A percentile compares a stretch with the other conserved stretches of the same genome.
phyloP scores from a whole-genome alignment of 2,329 filamentous ascomycete genomes.

The Fusarium virguliforme region DNA sequence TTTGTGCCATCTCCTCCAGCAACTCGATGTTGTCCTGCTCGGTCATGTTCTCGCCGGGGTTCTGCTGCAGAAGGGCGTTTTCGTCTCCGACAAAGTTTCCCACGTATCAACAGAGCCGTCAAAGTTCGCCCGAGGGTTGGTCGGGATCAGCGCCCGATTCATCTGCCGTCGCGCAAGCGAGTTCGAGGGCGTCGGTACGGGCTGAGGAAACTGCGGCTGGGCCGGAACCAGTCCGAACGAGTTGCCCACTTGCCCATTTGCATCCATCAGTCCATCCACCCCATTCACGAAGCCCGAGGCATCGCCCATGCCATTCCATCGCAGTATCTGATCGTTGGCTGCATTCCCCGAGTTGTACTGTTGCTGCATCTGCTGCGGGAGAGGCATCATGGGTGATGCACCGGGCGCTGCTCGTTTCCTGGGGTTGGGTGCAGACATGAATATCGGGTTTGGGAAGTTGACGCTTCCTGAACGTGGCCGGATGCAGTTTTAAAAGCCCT shows the following conservation, averaged over 20 bases:
- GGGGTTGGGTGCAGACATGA: constrained; percentile 67
- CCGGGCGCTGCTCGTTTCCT: constrained; percentile 84
- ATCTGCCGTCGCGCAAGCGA: constrained; percentile 68
- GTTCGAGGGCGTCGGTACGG: constrained; percentile 60
- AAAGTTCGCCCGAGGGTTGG: constrained; percentile 58
- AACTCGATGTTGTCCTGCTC: constrained; percentile 83
- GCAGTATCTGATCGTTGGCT: constrained; percentile 64
- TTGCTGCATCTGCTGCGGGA: constrained; percentile 67
- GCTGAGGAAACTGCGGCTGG: constrained; percentile 55
- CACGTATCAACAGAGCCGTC: constrained; percentile 60
- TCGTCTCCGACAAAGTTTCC: constrained; percentile 63
- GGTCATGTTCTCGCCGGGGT: constrained; percentile 53
- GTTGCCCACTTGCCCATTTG: constrained; percentile 54
- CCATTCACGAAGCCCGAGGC: constrained; percentile 55
- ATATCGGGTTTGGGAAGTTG: constrained; percentile 16
- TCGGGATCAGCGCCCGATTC: constrained; percentile 67
- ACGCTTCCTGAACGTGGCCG: constrained; percentile 35
- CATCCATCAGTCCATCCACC: constrained; percentile 49
- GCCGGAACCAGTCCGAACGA: constrained; percentile 60
- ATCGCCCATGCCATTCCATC: constrained; percentile 63
- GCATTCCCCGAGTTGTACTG: constrained; percentile 64
- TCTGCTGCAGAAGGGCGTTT: constrained; percentile 57
- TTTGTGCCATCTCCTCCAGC: constrained; percentile 83
- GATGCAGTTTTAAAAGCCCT: constrained; percentile 23
- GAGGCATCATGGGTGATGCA: constrained; percentile 74